phyloP scores from a whole-genome alignment of 2,329 filamentous ascomycete species.

The Podosphaera aphanis region DNA sequence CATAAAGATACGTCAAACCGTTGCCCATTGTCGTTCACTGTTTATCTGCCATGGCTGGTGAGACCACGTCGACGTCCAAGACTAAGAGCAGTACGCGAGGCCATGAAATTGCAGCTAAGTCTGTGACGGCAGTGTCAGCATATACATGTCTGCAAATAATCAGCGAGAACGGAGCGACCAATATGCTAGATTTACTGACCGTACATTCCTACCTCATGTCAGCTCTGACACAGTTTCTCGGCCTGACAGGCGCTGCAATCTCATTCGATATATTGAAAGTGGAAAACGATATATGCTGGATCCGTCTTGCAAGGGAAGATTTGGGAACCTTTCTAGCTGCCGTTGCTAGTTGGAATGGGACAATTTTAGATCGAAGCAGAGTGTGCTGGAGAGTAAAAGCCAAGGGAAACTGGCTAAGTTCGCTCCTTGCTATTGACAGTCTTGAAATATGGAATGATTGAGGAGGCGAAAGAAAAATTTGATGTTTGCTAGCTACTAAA shows the following conservation, averaged over 20 bases:
- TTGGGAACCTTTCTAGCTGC: constrained; percentile 36
- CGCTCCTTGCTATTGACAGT: constrained; percentile 24
- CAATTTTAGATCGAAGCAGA: constrained; percentile 17
- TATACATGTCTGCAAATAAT: constrained; percentile 32
- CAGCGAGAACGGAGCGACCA: constrained; percentile 2
- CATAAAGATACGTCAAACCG: no score
- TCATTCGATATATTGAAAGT: constrained; percentile 47
- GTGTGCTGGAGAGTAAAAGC: constrained; percentile 27
- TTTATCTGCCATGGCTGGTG: no score
- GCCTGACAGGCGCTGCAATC: constrained; percentile 41
- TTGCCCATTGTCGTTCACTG: no score
- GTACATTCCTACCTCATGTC: constrained; percentile 36
- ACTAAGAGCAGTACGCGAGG: constrained; percentile 3
- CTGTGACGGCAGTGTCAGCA: constrained; percentile 26
- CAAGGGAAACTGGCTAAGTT: constrained; percentile 40
- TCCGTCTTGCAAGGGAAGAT: constrained; percentile 39
- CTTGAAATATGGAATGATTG: not conserved
- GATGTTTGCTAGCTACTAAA: no score
- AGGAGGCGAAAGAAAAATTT: not conserved
- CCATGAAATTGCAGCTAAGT: constrained; percentile 27
- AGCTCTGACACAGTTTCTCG: constrained; percentile 46
- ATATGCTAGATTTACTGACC: constrained; percentile 34
- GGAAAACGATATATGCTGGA: constrained; percentile 31
- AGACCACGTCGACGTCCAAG: no score
- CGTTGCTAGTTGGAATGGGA: constrained; percentile 36